Percentiles rank a stretch among this genome's conserved stretches.
phyloP scores from a whole-genome alignment of 441 rosid genomes.

The Aleurites moluccanus region DNA sequence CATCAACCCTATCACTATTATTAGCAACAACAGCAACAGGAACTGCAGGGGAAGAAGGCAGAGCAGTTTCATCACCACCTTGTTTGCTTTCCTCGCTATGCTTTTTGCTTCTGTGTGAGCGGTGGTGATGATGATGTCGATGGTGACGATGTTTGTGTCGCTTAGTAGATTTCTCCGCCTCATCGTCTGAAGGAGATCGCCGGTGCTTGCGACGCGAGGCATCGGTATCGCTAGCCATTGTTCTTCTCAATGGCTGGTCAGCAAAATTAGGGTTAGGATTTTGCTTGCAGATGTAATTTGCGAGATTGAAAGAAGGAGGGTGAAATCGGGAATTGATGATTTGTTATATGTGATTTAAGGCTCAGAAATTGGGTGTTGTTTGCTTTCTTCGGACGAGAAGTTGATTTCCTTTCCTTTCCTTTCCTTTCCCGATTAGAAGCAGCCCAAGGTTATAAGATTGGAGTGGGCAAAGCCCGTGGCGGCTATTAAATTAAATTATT shows the following conservation, averaged over 20 bases:
- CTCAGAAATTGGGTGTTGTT: neutral
- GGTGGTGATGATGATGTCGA: conserved; percentile 57
- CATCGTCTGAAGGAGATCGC: conserved; percentile 53
- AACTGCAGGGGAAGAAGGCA: conserved; percentile 23
- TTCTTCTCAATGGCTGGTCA: neutral
- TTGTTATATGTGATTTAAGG: no score
- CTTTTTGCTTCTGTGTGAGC: conserved; percentile 65
- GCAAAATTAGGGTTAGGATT: conserved; percentile 55
- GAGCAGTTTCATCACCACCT: conserved; percentile 30
- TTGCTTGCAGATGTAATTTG: conserved; percentile 10
- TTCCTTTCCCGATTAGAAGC: neutral
- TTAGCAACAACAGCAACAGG: conserved; percentile 20
- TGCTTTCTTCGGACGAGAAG: no score
- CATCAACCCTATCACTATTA: conserved; percentile 34
- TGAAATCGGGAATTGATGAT: neutral
- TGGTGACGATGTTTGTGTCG: conserved; percentile 84
- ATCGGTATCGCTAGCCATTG: conserved; percentile 72
- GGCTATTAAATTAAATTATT: neutral
- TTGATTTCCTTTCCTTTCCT: neutral
- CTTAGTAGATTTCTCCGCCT: conserved; percentile 64
- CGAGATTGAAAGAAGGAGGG: neutral
- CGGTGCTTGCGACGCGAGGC: conserved; percentile 72
- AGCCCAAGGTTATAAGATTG: neutral
- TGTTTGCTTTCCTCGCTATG: conserved; percentile 46
- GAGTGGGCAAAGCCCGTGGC: neutral